Base-by-base conservation (phyloP, 768 basidiomycete genomes). In the Mycena pura region DNA sequence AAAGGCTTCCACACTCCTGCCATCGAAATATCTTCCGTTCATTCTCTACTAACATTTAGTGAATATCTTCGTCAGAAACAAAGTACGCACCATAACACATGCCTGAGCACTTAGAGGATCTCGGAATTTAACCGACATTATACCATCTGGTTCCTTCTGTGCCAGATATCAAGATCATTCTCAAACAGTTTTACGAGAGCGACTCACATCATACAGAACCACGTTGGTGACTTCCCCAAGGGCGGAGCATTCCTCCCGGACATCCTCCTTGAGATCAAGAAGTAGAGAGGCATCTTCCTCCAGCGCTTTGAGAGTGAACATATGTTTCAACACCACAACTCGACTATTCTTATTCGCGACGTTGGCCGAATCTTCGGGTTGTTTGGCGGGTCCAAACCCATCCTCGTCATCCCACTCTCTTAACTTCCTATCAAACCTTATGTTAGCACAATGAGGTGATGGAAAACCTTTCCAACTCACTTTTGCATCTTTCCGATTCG, bases 221-320 rank as follows among this genome's bases (percentile, higher is more conserved):
- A 98, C 92, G 67, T 95, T 98, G 0, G 97, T 99, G 5, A 99
- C 97, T 68, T 96, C 93, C 27, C 97, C 97, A 13, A 99, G 74
- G 0, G 84, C 84, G 48, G 91, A 87, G 63, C 95, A 95, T 72
- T 99, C 96, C 31, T 96, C 95, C 54, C 96, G 85, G 17, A 99
- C 95, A 66, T 99, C 96, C 70, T 97, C 95, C 72, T 98, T 98
- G 50, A 98, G 82, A 67, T 99, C 96, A 14, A 99, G 84, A 19
- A 98, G 77, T 24, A 98, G 76, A 7, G 92, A 82, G 0, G 92
- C 79, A 69, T 99, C 95, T 66, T 95, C 86, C 29, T 93, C 89
- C 1, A 99, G 83, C 65, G 95, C 92, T 67, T 90, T 74, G 19
- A 93, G 79, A 5, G 90, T 90, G 71, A 99, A 99, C 95, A 98